These are phyloP conservation scores for Linanthus parryae DNA, from an alignment of 148 eudicot genomes.

Conservation along the genomic window DNA sequence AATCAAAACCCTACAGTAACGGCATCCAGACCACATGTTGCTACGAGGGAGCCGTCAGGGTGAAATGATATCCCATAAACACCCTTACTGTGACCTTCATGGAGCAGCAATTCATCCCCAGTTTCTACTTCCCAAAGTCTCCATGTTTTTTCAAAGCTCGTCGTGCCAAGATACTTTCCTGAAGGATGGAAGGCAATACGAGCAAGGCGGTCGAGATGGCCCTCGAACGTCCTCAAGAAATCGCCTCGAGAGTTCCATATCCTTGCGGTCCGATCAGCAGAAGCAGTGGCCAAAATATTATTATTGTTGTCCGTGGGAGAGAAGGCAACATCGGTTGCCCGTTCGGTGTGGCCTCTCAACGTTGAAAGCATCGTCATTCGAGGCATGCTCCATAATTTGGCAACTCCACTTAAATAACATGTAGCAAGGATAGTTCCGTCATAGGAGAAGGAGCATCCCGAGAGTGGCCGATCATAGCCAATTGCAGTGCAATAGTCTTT, in stretches of 20 bases:
- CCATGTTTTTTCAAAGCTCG: conserved; percentile 98
- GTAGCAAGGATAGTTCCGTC: conserved; percentile 83
- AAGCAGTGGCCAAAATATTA: conserved; percentile 83
- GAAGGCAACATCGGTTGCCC: conserved; percentile 76
- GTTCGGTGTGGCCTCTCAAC: conserved; percentile 84
- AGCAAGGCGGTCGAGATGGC: conserved; percentile 90
- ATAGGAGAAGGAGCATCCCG: conserved; percentile 75
- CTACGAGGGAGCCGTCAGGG: conserved; percentile 87
- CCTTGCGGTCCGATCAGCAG: conserved; percentile 87
- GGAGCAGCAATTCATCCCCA: conserved; percentile 85
- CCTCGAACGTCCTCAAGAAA: conserved; percentile 55
- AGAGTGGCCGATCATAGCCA: conserved; percentile 88
- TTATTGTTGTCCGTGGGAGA: conserved; percentile 53
- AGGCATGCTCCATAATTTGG: conserved; percentile 93
- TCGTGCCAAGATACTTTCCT: conserved; percentile 85
- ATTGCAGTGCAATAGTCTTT: conserved; percentile 78
- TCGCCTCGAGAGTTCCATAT: conserved; percentile 67
- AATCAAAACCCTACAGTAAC: too few relatives aligned
- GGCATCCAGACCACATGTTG: conserved; percentile 89
- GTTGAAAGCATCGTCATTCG: conserved; percentile 48
- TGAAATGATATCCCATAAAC: conserved; percentile 83
- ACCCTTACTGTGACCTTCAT: conserved; percentile 96
- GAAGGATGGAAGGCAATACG: conserved; percentile 90
- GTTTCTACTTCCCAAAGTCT: conserved; percentile 87
- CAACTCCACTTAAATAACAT: conserved; percentile 87